Conservation (phyloP, 345 rosid species). For the Eucalyptus paniculata region DNA sequence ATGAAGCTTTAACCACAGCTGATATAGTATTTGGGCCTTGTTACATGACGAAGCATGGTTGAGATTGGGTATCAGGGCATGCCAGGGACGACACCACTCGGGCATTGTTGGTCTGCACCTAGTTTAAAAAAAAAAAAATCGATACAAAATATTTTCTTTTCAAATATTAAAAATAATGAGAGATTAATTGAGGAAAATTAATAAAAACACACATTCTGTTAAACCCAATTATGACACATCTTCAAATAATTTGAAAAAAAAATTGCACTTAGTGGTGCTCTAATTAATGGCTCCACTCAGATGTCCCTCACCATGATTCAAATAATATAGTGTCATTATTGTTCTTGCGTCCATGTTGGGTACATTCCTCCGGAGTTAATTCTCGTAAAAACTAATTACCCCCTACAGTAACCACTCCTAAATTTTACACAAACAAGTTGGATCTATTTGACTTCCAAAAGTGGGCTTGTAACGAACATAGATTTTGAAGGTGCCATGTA, state of each 20-base stretch:
- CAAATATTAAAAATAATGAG: too few species aligned
- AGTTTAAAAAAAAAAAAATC: too few species aligned
- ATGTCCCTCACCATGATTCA: not conserved
- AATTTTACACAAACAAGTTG: not conserved
- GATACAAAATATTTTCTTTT: too few species aligned
- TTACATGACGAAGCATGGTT: too few species aligned
- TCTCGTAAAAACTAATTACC: not conserved
- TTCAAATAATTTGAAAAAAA: too few species aligned
- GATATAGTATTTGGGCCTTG: too few species aligned
- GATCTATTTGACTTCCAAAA: not conserved
- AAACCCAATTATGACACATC: not conserved
- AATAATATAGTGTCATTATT: not conserved
- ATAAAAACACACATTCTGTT: too few species aligned
- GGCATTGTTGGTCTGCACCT: too few species aligned
- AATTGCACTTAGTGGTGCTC: not conserved
- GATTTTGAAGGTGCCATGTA: not conserved
- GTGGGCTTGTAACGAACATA: not conserved
- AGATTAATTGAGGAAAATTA: too few species aligned
- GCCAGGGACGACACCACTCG: too few species aligned
- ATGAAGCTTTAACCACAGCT: too few species aligned
- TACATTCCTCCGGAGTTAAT: not conserved
- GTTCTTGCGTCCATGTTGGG: fast-evolving
- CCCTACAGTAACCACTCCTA: not conserved
- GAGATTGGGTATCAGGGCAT: too few species aligned
- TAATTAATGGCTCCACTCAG: not conserved